phyloP scores from a whole-genome alignment of 331 rosid species.

The Spiraea crenata region DNA sequence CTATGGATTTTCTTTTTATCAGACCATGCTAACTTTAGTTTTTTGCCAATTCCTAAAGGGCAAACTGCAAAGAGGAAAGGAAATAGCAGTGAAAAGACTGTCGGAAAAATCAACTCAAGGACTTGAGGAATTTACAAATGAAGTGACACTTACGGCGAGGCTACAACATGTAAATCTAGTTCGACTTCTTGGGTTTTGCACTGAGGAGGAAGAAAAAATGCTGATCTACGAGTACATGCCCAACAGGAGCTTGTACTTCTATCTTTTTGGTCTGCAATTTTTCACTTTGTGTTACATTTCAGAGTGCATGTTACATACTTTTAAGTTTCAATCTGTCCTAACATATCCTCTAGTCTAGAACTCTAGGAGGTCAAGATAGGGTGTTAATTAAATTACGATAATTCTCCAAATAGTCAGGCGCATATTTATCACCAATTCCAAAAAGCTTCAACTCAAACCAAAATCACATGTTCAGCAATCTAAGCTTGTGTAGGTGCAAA shows the following conservation, averaged over 20 bases:
- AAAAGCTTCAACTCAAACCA: not conserved
- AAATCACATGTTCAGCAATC: not conserved
- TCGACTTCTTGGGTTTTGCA: constrained; percentile 54
- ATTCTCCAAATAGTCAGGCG: not conserved
- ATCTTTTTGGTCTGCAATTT: constrained; percentile 47
- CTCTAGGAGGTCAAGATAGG: not conserved
- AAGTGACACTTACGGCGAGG: constrained; percentile 50
- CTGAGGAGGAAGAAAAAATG: constrained; percentile 49
- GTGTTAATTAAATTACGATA: not conserved
- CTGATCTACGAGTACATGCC: constrained; percentile 52
- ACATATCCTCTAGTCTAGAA: not conserved
- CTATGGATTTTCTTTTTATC: not conserved
- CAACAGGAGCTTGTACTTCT: constrained; percentile 56
- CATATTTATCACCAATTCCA: not conserved
- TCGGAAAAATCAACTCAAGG: constrained; percentile 57
- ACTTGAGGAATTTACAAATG: constrained; percentile 39
- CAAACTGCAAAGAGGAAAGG: constrained; percentile 34
- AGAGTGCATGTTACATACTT: not conserved
- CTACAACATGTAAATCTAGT: constrained; percentile 64
- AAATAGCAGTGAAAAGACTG: constrained; percentile 55
- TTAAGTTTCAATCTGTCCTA: not conserved
- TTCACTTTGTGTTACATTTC: not conserved
- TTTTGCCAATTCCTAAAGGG: constrained; percentile 31
- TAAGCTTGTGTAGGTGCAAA: not conserved
- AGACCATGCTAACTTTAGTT: not conserved